Conservation (phyloP, 148 eudicot genomes). For the Amaranthus hypochondriacus region DNA sequence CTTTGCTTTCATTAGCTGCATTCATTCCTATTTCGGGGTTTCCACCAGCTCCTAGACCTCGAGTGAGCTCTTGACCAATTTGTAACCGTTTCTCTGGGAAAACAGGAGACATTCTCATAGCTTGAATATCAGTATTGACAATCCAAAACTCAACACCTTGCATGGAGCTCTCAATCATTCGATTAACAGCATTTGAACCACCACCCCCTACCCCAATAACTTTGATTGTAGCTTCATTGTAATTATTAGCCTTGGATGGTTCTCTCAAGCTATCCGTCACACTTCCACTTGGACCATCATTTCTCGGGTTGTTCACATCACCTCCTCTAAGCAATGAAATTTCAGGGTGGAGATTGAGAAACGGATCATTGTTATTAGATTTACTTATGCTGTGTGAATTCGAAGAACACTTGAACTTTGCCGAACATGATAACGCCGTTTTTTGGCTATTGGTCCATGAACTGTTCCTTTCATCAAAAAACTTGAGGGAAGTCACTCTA, state of each 20-base stretch:
- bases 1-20: conserved; percentile 95
- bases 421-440: conserved; percentile 26
- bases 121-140: conserved; percentile 94
- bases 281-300: conserved; percentile 49
- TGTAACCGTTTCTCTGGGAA: conserved; percentile 73
- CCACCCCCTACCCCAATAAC: conserved; percentile 99
- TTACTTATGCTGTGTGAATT: conserved; percentile 53
- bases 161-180: conserved; percentile 94
- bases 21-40: conserved; percentile 90
- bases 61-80: conserved; percentile 91
- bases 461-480: conserved; percentile 44
- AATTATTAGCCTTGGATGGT: conserved; percentile 33
- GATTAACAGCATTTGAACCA: conserved; percentile 96
- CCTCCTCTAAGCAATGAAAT: conserved; percentile 82
- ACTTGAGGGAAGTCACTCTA: conserved; percentile 32
- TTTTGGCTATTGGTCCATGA: conserved; percentile 27
- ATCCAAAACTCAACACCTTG: conserved; percentile 98
- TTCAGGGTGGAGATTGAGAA: conserved; percentile 81
- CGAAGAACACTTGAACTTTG: conserved; percentile 48
- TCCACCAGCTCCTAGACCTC: conserved; percentile 99
- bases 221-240: conserved; percentile 83
- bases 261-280: conserved; percentile 54
- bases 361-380: conserved; percentile 57
- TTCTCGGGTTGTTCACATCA: conserved; percentile 46
- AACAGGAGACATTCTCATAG: conserved; percentile 92